phyloP scores from a whole-genome alignment of 2,329 filamentous ascomycete species.

The Sordariomycetes sp. region DNA sequence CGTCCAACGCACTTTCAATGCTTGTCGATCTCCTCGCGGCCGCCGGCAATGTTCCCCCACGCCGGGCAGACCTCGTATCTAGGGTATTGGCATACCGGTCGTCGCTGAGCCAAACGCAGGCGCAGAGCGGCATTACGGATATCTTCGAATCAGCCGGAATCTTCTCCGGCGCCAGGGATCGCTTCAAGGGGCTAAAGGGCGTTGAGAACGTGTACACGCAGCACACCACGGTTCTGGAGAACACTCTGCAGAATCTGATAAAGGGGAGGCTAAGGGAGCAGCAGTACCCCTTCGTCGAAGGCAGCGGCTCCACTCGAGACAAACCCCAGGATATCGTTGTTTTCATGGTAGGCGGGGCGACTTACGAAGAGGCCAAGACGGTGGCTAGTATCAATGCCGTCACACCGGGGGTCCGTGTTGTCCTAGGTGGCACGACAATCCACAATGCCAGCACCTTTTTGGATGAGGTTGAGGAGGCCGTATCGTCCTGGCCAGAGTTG shows the following conservation, averaged over 20 bases:
- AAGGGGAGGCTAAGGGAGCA: conserved; percentile 80
- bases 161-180: conserved; percentile 76
- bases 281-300: conserved; percentile 89
- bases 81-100: conserved; percentile 79
- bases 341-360: conserved; percentile 87
- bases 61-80: conserved; percentile 67
- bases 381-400: conserved; percentile 90
- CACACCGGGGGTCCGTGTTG: conserved; percentile 77
- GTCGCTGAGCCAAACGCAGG: conserved; percentile 69
- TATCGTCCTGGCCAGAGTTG: conserved; percentile 66
- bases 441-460: conserved; percentile 84
- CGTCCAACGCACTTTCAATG: conserved; percentile 72
- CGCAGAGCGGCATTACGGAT: conserved; percentile 73
- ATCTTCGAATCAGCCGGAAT: conserved; percentile 88
- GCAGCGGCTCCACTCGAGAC: conserved; percentile 74
- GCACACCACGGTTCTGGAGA: conserved; percentile 80
- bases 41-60: conserved; percentile 67
- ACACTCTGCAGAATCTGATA: conserved; percentile 83
- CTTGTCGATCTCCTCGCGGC: conserved; percentile 79
- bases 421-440: conserved; percentile 78
- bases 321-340: conserved; percentile 95
- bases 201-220: conserved; percentile 99
- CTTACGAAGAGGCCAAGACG: conserved; percentile 95
- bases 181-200: conserved; percentile 90
- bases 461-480: conserved; percentile 84